Conservation (phyloP, 2,329 filamentous ascomycete species). For the Ophiostoma fasciatum region DNA sequence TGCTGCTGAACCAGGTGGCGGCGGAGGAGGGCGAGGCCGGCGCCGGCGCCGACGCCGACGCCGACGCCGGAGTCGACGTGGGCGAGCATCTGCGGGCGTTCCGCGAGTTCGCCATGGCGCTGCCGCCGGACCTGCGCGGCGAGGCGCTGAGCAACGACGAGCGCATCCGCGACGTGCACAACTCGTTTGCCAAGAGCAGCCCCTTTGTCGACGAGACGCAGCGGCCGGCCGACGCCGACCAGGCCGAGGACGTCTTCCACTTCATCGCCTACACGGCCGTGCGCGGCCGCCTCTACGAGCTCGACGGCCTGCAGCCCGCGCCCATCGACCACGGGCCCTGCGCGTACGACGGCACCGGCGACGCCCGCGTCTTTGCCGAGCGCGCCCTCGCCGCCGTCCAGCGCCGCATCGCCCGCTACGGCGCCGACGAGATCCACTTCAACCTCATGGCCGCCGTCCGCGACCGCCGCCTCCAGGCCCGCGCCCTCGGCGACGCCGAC, state of each 20-base stretch:
- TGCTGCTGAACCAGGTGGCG: slow-evolving; percentile 63
- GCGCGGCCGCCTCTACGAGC: slow-evolving; percentile 71
- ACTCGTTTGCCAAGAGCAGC: slow-evolving; percentile 74
- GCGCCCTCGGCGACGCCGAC: slow-evolving; percentile 71
- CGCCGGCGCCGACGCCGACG: not conserved
- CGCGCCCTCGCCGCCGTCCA: slow-evolving; percentile 79
- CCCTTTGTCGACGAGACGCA: slow-evolving; percentile 90
- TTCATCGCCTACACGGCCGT: slow-evolving; percentile 91
- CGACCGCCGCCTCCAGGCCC: slow-evolving; percentile 63
- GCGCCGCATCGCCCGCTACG: slow-evolving; percentile 71
- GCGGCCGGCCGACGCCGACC: slow-evolving; percentile 47
- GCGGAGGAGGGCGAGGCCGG: no score
- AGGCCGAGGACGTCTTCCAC: slow-evolving; percentile 81
- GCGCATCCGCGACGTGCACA: slow-evolving; percentile 66
- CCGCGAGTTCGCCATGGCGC: slow-evolving; percentile 73
- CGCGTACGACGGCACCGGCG: slow-evolving; percentile 22
- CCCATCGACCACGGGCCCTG: slow-evolving; percentile 81
- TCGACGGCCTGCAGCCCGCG: slow-evolving; percentile 85
- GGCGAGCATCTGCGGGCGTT: slow-evolving; percentile 60
- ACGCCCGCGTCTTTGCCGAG: slow-evolving; percentile 42
- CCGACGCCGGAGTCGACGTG: slow-evolving; percentile 43
- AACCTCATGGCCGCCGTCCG: slow-evolving; percentile 87
- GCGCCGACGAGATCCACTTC: slow-evolving; percentile 78
- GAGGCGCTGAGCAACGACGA: slow-evolving; percentile 49
- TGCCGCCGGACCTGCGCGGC: slow-evolving; percentile 58